These are phyloP conservation scores for Botrytis squamosa DNA, from an alignment of 2,329 filamentous ascomycete species.

Conservation along the genomic window DNA sequence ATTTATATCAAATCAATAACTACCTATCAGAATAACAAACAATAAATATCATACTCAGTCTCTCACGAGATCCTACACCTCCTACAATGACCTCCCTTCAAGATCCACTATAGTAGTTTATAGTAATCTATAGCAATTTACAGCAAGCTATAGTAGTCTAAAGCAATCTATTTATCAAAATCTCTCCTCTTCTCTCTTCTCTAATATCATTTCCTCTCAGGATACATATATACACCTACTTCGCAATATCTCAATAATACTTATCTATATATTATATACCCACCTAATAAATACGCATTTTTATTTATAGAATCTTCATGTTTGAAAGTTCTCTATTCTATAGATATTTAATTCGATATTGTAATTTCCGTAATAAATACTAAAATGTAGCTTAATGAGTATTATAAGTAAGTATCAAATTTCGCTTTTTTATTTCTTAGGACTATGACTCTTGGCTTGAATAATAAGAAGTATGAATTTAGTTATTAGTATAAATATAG, in stretches of 20 bases:
- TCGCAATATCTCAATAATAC: background rate
- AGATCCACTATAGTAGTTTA: background rate
- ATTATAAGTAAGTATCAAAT: too few species aligned
- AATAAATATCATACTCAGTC: background rate
- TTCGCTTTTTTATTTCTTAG: accelerated
- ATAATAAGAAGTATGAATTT: too few species aligned
- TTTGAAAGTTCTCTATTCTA: too few species aligned
- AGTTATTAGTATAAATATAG: too few species aligned
- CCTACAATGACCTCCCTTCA: accelerated
- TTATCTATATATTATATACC: background rate
- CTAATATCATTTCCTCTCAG: too few species aligned
- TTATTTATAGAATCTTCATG: accelerated
- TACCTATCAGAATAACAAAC: background rate
- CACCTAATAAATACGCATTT: background rate
- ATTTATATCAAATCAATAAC: background rate
- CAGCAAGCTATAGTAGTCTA: background rate
- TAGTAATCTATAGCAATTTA: background rate
- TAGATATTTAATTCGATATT: too few species aligned
- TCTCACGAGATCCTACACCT: background rate
- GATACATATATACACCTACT: background rate
- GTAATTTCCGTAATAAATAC: too few species aligned
- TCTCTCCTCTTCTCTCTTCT: background rate
- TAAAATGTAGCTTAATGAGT: too few species aligned
- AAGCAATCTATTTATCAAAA: background rate
- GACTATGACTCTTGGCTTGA: too few species aligned